Percentiles rank a stretch among this genome's conserved stretches.
These are phyloP conservation scores for Durio zibethinus DNA, from an alignment of 345 rosid genomes.

Conservation along the genomic window DNA sequence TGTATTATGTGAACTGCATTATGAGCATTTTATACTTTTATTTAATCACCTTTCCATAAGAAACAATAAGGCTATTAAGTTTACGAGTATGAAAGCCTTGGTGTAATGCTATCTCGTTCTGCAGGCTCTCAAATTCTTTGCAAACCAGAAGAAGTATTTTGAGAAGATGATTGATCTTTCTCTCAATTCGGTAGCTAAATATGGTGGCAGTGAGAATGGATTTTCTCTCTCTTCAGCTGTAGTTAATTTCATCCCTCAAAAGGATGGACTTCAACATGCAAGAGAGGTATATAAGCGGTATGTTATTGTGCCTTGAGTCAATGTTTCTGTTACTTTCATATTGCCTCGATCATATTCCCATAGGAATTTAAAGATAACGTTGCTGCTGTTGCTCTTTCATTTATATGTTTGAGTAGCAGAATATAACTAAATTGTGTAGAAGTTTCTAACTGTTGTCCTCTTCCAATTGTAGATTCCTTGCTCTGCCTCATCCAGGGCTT, in stretches of 20 bases:
- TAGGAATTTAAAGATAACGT: neutral
- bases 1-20: neutral
- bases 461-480: constrained; percentile 59
- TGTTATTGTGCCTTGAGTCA: neutral
- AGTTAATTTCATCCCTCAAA: constrained; percentile 55
- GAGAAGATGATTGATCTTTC: constrained; percentile 76
- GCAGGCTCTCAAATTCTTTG: constrained; percentile 74
- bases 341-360: neutral
- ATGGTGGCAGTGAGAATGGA: constrained; percentile 51
- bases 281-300: constrained; percentile 68
- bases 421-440: neutral
- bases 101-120: constrained; percentile 10
- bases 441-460: constrained; percentile 4
- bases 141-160: constrained; percentile 43
- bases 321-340: neutral
- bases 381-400: neutral
- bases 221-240: constrained; percentile 66
- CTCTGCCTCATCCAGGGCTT: constrained; percentile 75
- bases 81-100: neutral
- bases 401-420: constrained; percentile 15
- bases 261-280: constrained; percentile 58
- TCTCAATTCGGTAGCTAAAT: constrained; percentile 47
- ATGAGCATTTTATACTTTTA: constrained; percentile 6
- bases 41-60: neutral
- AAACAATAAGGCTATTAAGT: neutral